phyloP scores from a whole-genome alignment of 495 filamentous ascomycete species.

The Aspergillus nidulans region DNA sequence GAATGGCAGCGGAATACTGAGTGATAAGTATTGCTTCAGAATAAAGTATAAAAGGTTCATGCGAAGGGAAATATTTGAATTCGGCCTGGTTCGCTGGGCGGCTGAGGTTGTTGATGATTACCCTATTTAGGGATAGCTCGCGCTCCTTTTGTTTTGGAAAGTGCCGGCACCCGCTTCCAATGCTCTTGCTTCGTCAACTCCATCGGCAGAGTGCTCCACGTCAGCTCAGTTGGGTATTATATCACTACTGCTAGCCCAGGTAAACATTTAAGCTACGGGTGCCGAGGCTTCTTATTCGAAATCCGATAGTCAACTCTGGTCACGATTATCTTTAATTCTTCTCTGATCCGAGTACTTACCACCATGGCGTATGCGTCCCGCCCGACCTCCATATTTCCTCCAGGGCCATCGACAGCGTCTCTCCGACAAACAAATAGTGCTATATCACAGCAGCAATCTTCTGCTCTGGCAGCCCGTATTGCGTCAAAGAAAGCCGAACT shows the following conservation, averaged over 20 bases:
- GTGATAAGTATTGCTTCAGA: too few relatives aligned
- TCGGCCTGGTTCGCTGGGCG: background rate
- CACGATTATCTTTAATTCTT: background rate
- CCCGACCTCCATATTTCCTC: constrained; percentile 36
- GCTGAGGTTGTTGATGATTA: constrained; percentile 38
- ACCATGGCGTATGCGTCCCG: constrained; percentile 57
- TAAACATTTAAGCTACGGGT: too few relatives aligned
- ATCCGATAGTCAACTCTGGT: background rate
- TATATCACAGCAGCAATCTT: constrained; percentile 62
- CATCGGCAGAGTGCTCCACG: background rate
- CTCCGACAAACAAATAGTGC: constrained; percentile 37
- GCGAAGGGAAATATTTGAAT: background rate
- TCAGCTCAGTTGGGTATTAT: background rate
- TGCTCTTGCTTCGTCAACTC: background rate
- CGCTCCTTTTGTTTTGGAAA: constrained; percentile 10
- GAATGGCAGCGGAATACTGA: too few relatives aligned
- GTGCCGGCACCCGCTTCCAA: background rate
- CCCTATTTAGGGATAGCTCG: constrained; percentile 30
- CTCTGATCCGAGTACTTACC: background rate
- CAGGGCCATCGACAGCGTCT: constrained; percentile 24
- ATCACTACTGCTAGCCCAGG: too few relatives aligned
- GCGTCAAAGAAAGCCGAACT: constrained; percentile 92
- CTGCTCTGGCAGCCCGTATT: constrained; percentile 78
- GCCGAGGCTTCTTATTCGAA: too few relatives aligned
- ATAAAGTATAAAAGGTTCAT: too few relatives aligned